Base-by-base conservation (phyloP, 345 rosid species). In the Brassica incana region DNA sequence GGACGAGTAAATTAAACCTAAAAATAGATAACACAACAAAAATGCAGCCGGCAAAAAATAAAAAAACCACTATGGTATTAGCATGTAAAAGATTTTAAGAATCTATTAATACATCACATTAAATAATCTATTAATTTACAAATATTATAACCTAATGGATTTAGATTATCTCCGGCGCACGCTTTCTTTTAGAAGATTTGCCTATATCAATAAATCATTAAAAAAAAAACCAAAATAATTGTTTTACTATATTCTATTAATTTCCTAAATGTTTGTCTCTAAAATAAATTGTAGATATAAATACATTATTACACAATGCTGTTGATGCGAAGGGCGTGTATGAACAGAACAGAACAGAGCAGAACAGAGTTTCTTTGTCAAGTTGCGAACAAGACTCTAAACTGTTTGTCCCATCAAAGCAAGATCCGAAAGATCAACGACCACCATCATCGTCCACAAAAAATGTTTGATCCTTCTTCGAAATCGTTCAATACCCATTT, bases 391-490 rank as follows among this genome's bases (percentile, higher is more conserved):
- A 78, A 61, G 74, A 59, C 63, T 74, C 59, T 10, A 25, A 23
- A 14, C 9, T 32, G 10, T 64, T 20, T 38, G 45, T 67, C 62
- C 25, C 62, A 66, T 58, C 36, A 15, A 60, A 73, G 54, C n/a
- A 18, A 52, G 58, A 52, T 52, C 58, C 18, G 7, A 50, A 73
- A 25, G 61, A 32, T 66, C 77, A 69, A 72, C 52, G 25, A 40
- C 4, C 36, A 73, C 16, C 5, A 73, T 11, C 5, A 69, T 60
- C 61, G 4, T 54, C 61, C 61, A 50, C 43, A 16, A 50, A 66
- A 50, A 66, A 85, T 87, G 87, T 70, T 83, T 43, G 87, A 82
- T 77, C 85, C 78, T 15, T 77, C 65, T 6, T 71, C 76, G 8
- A 52, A 67, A 36, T 43, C 79, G 2, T 76, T 38, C 61, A 73